These are phyloP conservation scores for Sonneratia caseolaris DNA, from an alignment of 345 rosid genomes.

Conservation along the genomic window DNA sequence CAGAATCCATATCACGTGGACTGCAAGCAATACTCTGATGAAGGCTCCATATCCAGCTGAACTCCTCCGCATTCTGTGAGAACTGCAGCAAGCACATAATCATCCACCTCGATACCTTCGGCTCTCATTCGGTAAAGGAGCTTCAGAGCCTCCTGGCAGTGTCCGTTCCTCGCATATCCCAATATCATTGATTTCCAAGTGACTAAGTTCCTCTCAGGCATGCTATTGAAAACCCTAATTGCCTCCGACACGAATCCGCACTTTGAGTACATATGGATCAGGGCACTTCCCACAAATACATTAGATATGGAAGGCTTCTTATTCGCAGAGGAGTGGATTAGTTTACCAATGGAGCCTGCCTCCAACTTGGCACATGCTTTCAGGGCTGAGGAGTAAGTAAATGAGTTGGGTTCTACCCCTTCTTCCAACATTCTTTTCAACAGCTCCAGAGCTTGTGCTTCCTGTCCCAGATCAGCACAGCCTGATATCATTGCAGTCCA, in stretches of 20 bases:
- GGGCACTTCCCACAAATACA: conserved; percentile 74
- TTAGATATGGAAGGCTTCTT: conserved; percentile 52
- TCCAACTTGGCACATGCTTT: conserved; percentile 81
- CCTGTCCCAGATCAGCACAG: conserved; percentile 60
- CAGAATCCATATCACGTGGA: background rate
- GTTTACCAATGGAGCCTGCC: conserved; percentile 45
- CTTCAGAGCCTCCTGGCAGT: conserved; percentile 71
- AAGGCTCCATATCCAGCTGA: conserved; percentile 24
- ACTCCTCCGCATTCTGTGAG: conserved; percentile 56
- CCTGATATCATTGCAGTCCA: conserved; percentile 96
- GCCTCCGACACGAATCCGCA: conserved; percentile 74
- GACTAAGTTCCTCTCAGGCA: conserved; percentile 52
- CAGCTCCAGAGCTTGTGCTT: conserved; percentile 57
- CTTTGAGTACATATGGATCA: conserved; percentile 78
- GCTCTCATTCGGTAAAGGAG: conserved; percentile 72
- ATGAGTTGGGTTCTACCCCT: conserved; percentile 73
- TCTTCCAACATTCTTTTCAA: conserved; percentile 81
- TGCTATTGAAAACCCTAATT: conserved; percentile 54
- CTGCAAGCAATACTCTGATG: conserved; percentile 8
- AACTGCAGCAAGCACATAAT: conserved; percentile 49
- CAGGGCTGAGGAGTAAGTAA: conserved; percentile 69
- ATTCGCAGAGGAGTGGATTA: conserved; percentile 71
- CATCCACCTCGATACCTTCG: conserved; percentile 71
- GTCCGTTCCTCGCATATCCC: conserved; percentile 68
- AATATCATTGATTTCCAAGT: conserved; percentile 44